Evolutionary conservation across 202 grass and related monocot species (phyloP).

Genomic region (Panicum virgatum): DNA sequence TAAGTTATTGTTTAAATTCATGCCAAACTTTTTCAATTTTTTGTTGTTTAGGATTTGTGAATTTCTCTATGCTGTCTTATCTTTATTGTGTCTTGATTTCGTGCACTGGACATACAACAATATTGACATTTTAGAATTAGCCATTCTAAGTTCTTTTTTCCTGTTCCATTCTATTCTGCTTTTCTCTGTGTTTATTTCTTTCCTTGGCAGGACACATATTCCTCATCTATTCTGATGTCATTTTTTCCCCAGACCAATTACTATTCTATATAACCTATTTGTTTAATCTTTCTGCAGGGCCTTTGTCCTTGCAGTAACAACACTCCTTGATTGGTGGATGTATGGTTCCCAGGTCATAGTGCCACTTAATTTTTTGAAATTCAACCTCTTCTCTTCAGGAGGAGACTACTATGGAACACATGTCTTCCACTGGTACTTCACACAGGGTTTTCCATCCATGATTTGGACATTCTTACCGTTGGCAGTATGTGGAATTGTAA

Average conservation of each 20-base stretch:
- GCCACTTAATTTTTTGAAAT: conserved; percentile 92
- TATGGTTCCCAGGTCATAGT: conserved; percentile 75
- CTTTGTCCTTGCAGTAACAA: conserved; percentile 68
- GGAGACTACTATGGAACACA: conserved; percentile 98
- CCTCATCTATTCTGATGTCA: not conserved
- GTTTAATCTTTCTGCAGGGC: conserved; percentile 53
- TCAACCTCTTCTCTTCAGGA: conserved; percentile 93
- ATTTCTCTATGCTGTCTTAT: not conserved
- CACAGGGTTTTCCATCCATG: conserved; percentile 93
- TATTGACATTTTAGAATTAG: not conserved
- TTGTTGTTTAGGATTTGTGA: not conserved
- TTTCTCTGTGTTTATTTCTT: not conserved
- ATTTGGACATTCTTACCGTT: conserved; percentile 89
- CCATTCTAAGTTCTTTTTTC: not conserved
- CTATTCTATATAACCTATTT: not conserved
- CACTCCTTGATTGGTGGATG: conserved; percentile 77
- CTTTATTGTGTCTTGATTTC: not conserved
- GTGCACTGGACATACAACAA: not conserved
- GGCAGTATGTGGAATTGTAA: conserved; percentile 60
- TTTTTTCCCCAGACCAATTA: not conserved
- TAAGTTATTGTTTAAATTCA: conserved; percentile 47
- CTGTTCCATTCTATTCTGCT: not conserved
- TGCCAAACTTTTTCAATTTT: not conserved
- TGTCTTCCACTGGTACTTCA: conserved; percentile 90
- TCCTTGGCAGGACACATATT: not conserved